These are phyloP conservation scores for Aspergillus wentii DNA, from an alignment of 495 filamentous ascomycete species.

Conservation along the genomic window DNA sequence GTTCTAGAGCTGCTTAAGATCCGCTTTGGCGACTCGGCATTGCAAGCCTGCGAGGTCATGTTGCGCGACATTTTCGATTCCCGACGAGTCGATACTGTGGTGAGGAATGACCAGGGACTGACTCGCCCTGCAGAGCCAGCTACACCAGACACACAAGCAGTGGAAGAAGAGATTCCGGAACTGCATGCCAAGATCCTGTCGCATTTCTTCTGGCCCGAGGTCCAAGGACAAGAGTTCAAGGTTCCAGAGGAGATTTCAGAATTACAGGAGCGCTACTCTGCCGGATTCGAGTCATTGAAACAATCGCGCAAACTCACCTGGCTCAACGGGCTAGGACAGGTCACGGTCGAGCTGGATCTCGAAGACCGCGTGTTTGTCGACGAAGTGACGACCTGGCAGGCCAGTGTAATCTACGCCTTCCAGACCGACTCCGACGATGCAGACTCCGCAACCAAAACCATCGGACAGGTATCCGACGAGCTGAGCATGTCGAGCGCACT, in stretches of 20 bases:
- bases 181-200: slow-evolving; percentile 84
- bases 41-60: slow-evolving; percentile 97
- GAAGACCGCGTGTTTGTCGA: slow-evolving; percentile 70
- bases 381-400: slow-evolving; percentile 82
- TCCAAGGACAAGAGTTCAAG: slow-evolving; percentile 71
- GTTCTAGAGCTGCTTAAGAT: slow-evolving; percentile 86
- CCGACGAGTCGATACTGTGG: slow-evolving; percentile 59
- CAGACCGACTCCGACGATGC: slow-evolving; percentile 30
- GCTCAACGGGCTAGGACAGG: slow-evolving; percentile 77
- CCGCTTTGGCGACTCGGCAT: slow-evolving; percentile 76
- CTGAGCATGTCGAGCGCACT: slow-evolving; percentile 75
- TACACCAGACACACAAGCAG: slow-evolving; percentile 1
- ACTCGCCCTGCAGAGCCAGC: slow-evolving; percentile 5
- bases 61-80: slow-evolving; percentile 90
- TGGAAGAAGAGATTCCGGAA: slow-evolving; percentile 23
- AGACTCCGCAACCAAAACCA: slow-evolving; percentile 42
- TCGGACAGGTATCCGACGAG: slow-evolving; percentile 55
- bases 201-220: slow-evolving; percentile 87
- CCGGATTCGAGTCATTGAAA: slow-evolving; percentile 75
- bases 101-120: slow-evolving; percentile 48
- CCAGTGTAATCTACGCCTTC: slow-evolving; percentile 86
- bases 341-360: slow-evolving; percentile 75
- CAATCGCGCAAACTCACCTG: slow-evolving; percentile 80
- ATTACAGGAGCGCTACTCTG: slow-evolving; percentile 65
- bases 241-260: slow-evolving; percentile 59